Percentiles rank a stretch among this genome's conserved stretches.
Evolutionary conservation across 192 early-diverging fungal species (phyloP).

Genomic region (Backusella parvicylindrica): DNA sequence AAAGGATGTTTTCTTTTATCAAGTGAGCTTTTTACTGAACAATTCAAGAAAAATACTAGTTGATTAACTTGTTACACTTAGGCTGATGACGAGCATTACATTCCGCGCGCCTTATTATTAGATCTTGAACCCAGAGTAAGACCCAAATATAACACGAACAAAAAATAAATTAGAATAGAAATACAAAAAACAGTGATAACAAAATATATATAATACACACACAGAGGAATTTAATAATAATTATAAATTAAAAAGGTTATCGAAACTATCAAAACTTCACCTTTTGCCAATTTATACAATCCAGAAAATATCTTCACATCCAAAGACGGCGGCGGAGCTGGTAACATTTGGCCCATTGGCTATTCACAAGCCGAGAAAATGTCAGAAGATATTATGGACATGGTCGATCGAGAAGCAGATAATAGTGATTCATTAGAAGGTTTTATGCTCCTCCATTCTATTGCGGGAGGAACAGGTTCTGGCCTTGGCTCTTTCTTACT

Average conservation of each 20-base stretch:
- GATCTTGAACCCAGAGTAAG: conserved; percentile 91
- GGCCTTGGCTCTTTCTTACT: conserved; percentile 92
- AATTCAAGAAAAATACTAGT: background rate
- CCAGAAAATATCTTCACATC: conserved; percentile 95
- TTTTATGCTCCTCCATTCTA: conserved; percentile 95
- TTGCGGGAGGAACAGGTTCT: conserved; percentile 98
- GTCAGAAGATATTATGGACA: conserved; percentile 91
- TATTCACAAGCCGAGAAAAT: conserved; percentile 85
- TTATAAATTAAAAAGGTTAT: too few species aligned
- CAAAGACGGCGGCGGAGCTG: conserved; percentile 93
- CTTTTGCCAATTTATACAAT: conserved; percentile 93
- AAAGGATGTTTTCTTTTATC: conserved; percentile 99
- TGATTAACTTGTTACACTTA: conserved; percentile 21
- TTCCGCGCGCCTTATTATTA: conserved; percentile 87
- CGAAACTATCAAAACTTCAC: conserved; percentile 81
- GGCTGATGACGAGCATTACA: conserved; percentile 99
- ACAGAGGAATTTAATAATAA: too few species aligned
- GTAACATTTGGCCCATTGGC: conserved; percentile 96
- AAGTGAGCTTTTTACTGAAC: conserved; percentile 42
- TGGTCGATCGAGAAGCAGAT: conserved; percentile 96
- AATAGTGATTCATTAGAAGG: conserved; percentile 93
- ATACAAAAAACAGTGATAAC: background rate
- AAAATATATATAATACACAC: too few species aligned
- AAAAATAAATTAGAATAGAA: background rate
- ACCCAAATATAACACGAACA: background rate